Conservation (phyloP, 1,284 basidiomycete genomes). For the Thecaphora thlaspeos region DNA sequence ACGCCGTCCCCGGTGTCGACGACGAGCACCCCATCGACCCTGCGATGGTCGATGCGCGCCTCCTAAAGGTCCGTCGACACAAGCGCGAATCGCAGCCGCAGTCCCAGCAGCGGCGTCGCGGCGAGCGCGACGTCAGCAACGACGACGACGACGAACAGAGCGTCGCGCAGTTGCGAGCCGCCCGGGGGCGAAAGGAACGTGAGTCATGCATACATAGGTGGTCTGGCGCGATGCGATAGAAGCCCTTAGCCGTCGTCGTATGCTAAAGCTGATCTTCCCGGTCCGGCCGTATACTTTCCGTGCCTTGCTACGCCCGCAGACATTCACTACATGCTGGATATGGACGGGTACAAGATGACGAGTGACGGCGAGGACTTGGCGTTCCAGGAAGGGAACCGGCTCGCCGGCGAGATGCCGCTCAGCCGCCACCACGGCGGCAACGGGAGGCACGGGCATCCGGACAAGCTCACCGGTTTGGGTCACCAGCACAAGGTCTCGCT, state of each 20-base stretch:
- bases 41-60: conserved; percentile 19
- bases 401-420: conserved; percentile 54
- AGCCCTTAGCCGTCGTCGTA: neutral
- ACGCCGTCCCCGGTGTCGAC: conserved; percentile 17
- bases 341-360: conserved; percentile 57
- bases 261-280: too few species aligned
- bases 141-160: conserved; percentile 8
- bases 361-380: conserved; percentile 48
- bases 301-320: conserved; percentile 1
- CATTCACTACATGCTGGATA: conserved; percentile 51
- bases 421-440: conserved; percentile 50
- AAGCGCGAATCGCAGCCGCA: conserved; percentile 1
- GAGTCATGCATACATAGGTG: neutral
- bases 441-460: conserved; percentile 26
- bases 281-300: too few species aligned
- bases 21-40: conserved; percentile 14
- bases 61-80: too few species aligned
- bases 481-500: conserved; percentile 32
- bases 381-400: conserved; percentile 43
- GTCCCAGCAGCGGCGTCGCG: conserved; percentile 8
- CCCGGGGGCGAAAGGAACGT: conserved; percentile 21
- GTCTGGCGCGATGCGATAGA: neutral
- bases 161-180: conserved; percentile 1
- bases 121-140: conserved; percentile 1
- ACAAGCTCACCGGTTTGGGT: conserved; percentile 17